Evolutionary conservation across 306 rosid genomes (phyloP).

Genomic region (Citrullus colocynthis): DNA sequence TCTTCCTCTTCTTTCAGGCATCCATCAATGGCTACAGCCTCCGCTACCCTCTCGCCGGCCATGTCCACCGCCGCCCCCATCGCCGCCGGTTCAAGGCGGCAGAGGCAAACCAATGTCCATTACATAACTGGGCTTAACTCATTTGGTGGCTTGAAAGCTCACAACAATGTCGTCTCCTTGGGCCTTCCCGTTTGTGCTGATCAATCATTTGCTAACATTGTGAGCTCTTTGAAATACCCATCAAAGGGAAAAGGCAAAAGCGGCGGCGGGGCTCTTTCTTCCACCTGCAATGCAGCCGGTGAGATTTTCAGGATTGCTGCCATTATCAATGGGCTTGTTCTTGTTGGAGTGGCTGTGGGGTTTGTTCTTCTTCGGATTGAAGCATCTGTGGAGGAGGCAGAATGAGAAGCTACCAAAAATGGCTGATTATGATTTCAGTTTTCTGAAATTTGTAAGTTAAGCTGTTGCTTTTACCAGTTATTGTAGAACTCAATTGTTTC

Average conservation of each 20-base stretch:
- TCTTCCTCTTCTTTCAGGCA: constrained; percentile 15
- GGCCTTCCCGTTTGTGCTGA: constrained; percentile 41
- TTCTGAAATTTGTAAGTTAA: constrained; percentile 9
- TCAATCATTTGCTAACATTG: constrained; percentile 50
- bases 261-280: constrained; percentile 45
- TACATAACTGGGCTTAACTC: constrained; percentile 41
- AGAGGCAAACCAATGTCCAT: constrained; percentile 19
- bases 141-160: constrained; percentile 51
- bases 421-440: not conserved
- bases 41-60: constrained; percentile 39
- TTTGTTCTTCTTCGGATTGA: constrained; percentile 77
- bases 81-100: constrained; percentile 17
- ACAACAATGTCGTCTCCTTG: constrained; percentile 38
- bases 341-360: constrained; percentile 78
- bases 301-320: constrained; percentile 79
- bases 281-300: constrained; percentile 61
- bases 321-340: constrained; percentile 51
- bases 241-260: constrained; percentile 24
- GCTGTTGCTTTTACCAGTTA: not conserved
- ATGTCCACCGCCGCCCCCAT: constrained; percentile 28
- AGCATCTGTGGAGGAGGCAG: constrained; percentile 57
- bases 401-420: constrained; percentile 5
- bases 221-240: constrained; percentile 44
- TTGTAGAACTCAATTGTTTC: constrained; percentile 4
- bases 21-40: constrained; percentile 35